Percentiles rank a stretch among this genome's conserved stretches.
These are phyloP conservation scores for Rhinocladiella mackenziei DNA, from an alignment of 2,329 filamentous ascomycete genomes.

Conservation along the genomic window DNA sequence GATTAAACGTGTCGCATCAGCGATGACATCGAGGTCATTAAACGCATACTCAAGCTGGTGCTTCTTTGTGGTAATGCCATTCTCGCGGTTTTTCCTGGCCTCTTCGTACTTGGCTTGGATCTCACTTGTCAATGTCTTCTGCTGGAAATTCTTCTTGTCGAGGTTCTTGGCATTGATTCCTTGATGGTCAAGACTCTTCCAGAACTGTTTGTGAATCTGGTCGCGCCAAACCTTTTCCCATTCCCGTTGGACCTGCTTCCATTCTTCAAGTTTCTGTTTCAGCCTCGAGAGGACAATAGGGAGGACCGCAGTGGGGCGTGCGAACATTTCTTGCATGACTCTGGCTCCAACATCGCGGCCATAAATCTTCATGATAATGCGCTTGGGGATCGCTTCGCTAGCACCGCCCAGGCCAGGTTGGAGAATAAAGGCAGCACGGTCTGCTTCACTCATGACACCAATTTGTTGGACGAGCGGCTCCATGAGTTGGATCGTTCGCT, in stretches of 20 bases:
- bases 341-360: conserved; percentile 76
- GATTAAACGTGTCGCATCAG: conserved; percentile 48
- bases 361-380: conserved; percentile 96
- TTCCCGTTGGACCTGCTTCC: conserved; percentile 93
- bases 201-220: conserved; percentile 90
- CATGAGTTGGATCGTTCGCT: conserved; percentile 90
- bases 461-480: conserved; percentile 93
- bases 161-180: conserved; percentile 80
- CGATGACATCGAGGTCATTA: conserved; percentile 63
- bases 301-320: conserved; percentile 77
- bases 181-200: conserved; percentile 95
- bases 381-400: conserved; percentile 93
- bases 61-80: conserved; percentile 57
- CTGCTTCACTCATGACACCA: conserved; percentile 68
- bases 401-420: conserved; percentile 82
- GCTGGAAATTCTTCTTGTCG: conserved; percentile 87
- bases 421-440: conserved; percentile 72
- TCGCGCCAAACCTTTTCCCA: conserved; percentile 99
- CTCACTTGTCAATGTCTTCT: conserved; percentile 83
- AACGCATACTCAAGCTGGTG: conserved; percentile 76
- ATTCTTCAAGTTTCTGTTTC: conserved; percentile 95
- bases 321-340: conserved; percentile 83
- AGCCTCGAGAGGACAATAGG: conserved; percentile 82
- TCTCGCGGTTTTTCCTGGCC: conserved; percentile 67
- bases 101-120: conserved; percentile 93